phyloP scores from a whole-genome alignment of 306 rosid genomes.

The Sechiopsis laciniata region DNA sequence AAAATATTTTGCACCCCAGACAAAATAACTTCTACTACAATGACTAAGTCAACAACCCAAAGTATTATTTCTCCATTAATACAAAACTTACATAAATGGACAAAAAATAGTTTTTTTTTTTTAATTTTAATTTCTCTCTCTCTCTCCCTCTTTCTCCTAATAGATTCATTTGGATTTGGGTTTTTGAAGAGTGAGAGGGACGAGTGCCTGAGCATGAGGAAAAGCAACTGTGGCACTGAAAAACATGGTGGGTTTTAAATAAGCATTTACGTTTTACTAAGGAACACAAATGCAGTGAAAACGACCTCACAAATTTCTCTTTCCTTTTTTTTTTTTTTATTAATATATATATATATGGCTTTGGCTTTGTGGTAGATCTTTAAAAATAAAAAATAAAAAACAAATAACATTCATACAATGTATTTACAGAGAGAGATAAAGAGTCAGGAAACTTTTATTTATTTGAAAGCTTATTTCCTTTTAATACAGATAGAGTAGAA shows the following conservation, averaged over 20 bases:
- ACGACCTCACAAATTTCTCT: constrained; percentile 51
- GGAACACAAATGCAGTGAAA: constrained; percentile 50
- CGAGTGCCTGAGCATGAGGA: constrained; percentile 42
- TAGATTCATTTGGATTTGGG: neutral
- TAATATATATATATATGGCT: neutral
- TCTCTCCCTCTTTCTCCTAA: neutral
- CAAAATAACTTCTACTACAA: no score
- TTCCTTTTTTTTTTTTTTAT: neutral
- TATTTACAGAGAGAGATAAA: neutral
- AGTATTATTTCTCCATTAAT: neutral
- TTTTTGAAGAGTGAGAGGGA: constrained; percentile 47
- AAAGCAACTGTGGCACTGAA: constrained; percentile 92
- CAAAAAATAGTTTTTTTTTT: no score
- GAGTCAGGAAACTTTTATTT: neutral
- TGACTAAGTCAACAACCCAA: neutral
- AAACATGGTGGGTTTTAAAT: constrained; percentile 49
- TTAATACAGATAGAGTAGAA: neutral
- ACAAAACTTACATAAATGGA: neutral
- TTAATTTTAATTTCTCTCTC: neutral
- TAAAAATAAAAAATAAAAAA: no score
- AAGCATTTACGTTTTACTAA: constrained; percentile 34
- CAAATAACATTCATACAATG: no score
- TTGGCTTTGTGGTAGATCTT: neutral
- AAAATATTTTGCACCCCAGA: no score
- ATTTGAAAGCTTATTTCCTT: constrained; percentile 17